Evolutionary conservation across 495 filamentous ascomycete genomes (phyloP).

Genomic region (Podospora conica): DNA sequence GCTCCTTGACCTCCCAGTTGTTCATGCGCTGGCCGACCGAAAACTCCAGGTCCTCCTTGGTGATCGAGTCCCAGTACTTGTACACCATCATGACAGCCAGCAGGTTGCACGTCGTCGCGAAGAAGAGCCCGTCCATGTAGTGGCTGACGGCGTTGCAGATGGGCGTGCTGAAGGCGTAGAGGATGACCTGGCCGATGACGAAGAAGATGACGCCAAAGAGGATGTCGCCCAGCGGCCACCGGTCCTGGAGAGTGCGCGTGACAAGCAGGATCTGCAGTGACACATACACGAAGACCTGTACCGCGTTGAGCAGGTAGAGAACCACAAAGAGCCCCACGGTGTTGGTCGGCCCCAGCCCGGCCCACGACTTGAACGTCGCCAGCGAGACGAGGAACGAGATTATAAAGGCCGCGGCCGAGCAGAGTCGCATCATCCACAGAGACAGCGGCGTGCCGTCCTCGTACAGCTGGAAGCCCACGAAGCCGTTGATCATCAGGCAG

Average conservation of each 20-base stretch:
- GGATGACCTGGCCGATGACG: constrained; percentile 82
- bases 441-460: constrained; percentile 96
- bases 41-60: constrained; percentile 96
- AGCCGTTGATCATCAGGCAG: constrained; percentile 91
- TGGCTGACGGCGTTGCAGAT: constrained; percentile 85
- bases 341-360: constrained; percentile 74
- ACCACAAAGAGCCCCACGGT: constrained; percentile 89
- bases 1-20: constrained; percentile 98
- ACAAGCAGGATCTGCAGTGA: constrained; percentile 83
- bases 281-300: constrained; percentile 82
- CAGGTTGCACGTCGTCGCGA: constrained; percentile 89
- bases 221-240: constrained; percentile 93
- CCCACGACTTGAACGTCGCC: constrained; percentile 89
- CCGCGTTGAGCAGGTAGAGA: constrained; percentile 82
- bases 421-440: constrained; percentile 82
- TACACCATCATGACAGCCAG: constrained; percentile 99
- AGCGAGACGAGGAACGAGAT: constrained; percentile 82
- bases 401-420: constrained; percentile 73
- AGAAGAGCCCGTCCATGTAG: constrained; percentile 92
- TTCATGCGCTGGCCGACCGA: constrained; percentile 90
- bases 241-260: constrained; percentile 82
- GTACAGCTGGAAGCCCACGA: constrained; percentile 97
- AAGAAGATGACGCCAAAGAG: constrained; percentile 90
- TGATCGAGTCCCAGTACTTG: constrained; percentile 99
- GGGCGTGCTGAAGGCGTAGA: constrained; percentile 81